Evolutionary conservation across 805 yeast species (phyloP).

Genomic region (Saccharomycopsis sp.): DNA sequence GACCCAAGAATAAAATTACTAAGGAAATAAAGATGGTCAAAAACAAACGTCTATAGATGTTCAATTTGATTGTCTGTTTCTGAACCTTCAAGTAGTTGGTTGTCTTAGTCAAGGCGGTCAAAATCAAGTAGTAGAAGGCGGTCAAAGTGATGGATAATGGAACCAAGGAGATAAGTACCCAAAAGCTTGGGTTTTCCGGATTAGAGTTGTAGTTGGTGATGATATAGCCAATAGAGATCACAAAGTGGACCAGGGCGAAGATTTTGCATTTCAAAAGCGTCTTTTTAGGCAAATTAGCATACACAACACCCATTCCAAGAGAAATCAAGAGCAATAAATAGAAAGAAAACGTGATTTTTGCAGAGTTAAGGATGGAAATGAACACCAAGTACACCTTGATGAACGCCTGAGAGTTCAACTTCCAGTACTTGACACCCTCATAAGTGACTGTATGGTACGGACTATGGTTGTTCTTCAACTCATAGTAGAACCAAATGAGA

Average conservation of each 20-base stretch:
- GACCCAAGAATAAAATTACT: conserved; percentile 61
- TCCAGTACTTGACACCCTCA: conserved; percentile 28
- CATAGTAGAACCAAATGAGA: conserved; percentile 88
- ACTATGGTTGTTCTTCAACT: conserved; percentile 56
- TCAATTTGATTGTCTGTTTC: conserved; percentile 85
- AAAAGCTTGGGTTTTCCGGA: conserved; percentile 42
- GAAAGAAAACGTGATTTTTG: conserved; percentile 80
- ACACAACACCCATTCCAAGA: conserved; percentile 92
- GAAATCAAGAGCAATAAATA: conserved; percentile 80
- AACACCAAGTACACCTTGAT: conserved; percentile 71
- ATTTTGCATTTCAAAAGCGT: conserved; percentile 66
- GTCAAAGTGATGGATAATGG: conserved; percentile 70
- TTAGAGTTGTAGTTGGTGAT: conserved; percentile 47
- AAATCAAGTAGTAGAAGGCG: conserved; percentile 65
- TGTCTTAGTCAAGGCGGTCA: conserved; percentile 69
- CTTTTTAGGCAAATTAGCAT: conserved; percentile 71
- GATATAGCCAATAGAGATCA: conserved; percentile 47
- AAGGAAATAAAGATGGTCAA: conserved; percentile 68
- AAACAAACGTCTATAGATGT: conserved; percentile 77
- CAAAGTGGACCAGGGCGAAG: conserved; percentile 51
- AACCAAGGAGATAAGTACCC: conserved; percentile 53
- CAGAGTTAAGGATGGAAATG: conserved; percentile 71
- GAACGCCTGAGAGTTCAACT: conserved; percentile 42
- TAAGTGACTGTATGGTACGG: conserved; percentile 22
- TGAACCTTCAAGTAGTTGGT: conserved; percentile 69